Base-by-base conservation (phyloP, 768 basidiomycete genomes). In the Pleurotus giganteus region DNA sequence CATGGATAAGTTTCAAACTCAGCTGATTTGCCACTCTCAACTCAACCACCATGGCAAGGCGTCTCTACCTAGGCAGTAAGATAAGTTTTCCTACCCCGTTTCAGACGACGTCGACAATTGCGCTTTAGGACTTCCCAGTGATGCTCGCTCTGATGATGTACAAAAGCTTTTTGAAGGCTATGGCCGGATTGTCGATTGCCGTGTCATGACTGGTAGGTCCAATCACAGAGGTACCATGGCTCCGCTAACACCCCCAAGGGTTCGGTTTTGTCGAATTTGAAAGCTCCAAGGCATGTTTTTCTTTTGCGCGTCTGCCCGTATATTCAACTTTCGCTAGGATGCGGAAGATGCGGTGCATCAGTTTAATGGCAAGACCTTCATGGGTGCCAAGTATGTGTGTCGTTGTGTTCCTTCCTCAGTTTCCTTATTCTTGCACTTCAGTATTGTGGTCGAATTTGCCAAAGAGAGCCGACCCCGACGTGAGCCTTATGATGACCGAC, bases 191-290 rank as follows among this genome's bases (percentile, higher is more conserved):
- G 77, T 89, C 62, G 94, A 96, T 73, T 89, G 91, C 71, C 86
- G 91, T 63, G 89, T 96, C 69, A 94, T 96, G 93, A 94, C 92
- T 37, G 91, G 91, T 93, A 37, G 12, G 15, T 4, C 62, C 58
- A 76, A 79, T 56, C 54, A 36, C 56, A 39, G 56, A 53, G 47
- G 57, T 56, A 60, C 47, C 57, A 42, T 15, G 42, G 55, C 51
- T 60, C 60, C 47, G 32, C 53, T 50, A 62, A 63, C 45, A 32
- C 54, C 28, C 45, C 37, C 60, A 67, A 55, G 92, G 92, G 9
- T 99, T 97, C 64, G 97, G 94, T 54, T 99, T 99, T 68, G 85
- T 98, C 61, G 96, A 98, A 71, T 98, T 97, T 65, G 96, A 96
- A 69, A 89, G 77, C 63, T 69, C 88, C 17, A 86, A 89, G 74